Base-by-base conservation (phyloP, 2,329 filamentous ascomycete genomes). In the Fusarium poae region DNA sequence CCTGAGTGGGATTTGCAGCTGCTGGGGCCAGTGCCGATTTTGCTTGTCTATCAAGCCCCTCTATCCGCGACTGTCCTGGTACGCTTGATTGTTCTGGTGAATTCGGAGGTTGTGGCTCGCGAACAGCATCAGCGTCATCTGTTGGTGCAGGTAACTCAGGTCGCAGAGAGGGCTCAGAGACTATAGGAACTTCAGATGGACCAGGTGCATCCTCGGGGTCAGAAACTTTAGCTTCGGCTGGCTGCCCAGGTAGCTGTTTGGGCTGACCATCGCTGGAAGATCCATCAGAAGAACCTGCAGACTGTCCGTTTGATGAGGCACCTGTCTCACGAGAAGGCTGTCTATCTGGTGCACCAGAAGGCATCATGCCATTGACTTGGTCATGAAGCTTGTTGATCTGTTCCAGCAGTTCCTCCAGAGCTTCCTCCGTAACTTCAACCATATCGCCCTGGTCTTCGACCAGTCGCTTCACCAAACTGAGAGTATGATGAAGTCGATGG, bases 381-480 rank as follows among this genome's bases (percentile, higher is more conserved):
- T 70, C 57, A 54, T 77, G 70, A 2, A 78, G 67, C 3, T 39
- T 55, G 35, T 73, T 67, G 46, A 79, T 72, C 57, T 76, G 75
- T 40, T 70, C 57, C 8, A 79, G 65, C 21, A 79, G 72, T 29
- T 71, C 65, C 6, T 71, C 48, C 8, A 79, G 46, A 21, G 69
- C 68, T 25, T 68, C 55, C 27, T 68, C 58, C 7, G 74, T 60
- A 32, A 78, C 70, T 18, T 74, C 66, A n/a, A 77, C 63, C 16
- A 71, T 70, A 11, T 61, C 59, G 10, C 70, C 65, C 4, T 73
- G 67, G 18, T 66, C 61, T 42, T 77, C 72, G 23, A 78, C 73
- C 29, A 78, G 32, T 29, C 68, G 60, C 50, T 66, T 50, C 65
- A 68, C 67, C 20, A 74, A 37, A 29, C 48, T 42, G 16, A 74